Percentiles rank a stretch among this genome's conserved stretches.
Conservation (phyloP, 2,329 filamentous ascomycete genomes). For the Fusarium temperatum region DNA sequence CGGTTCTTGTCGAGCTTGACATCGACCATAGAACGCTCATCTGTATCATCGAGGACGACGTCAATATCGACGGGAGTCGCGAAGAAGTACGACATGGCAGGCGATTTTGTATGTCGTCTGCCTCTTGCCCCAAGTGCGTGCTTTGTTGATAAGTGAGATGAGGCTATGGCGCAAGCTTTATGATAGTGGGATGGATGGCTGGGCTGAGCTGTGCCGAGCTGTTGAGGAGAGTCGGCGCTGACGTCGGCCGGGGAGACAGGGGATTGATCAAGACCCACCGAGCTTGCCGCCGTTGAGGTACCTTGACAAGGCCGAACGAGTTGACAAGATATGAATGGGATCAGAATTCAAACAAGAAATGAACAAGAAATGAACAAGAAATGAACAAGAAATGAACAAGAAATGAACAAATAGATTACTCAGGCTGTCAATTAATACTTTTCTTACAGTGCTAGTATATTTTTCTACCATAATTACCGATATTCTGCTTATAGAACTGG, state of each 20-base stretch:
- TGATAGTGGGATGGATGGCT: slow-evolving; percentile 31
- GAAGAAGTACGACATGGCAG: slow-evolving; percentile 94
- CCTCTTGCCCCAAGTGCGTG: not conserved
- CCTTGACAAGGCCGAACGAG: not conserved
- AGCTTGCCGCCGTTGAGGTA: slow-evolving; percentile 22
- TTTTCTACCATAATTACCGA: not conserved
- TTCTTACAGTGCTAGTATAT: not conserved
- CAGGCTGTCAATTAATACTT: not conserved
- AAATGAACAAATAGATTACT: not conserved
- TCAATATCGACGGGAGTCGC: slow-evolving; percentile 98
- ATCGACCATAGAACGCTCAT: slow-evolving; percentile 94
- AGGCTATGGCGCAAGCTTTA: slow-evolving; percentile 24
- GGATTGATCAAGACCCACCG: slow-evolving; percentile 38
- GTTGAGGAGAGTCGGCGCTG: slow-evolving; percentile 43
- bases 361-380: not conserved
- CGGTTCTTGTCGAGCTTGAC: slow-evolving; percentile 99
- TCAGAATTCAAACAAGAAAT: not conserved
- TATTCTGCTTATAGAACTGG: not conserved
- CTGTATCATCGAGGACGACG: slow-evolving; percentile 93
- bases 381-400: not conserved
- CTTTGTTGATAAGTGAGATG: slow-evolving; percentile 13
- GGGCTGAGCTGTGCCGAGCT: slow-evolving; percentile 12
- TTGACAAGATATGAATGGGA: not conserved
- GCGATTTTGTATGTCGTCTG: not conserved
- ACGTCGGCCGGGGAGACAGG: slow-evolving; percentile 44